phyloP scores from a whole-genome alignment of 169 alveolate species.

The Toxoplasma gondii region DNA sequence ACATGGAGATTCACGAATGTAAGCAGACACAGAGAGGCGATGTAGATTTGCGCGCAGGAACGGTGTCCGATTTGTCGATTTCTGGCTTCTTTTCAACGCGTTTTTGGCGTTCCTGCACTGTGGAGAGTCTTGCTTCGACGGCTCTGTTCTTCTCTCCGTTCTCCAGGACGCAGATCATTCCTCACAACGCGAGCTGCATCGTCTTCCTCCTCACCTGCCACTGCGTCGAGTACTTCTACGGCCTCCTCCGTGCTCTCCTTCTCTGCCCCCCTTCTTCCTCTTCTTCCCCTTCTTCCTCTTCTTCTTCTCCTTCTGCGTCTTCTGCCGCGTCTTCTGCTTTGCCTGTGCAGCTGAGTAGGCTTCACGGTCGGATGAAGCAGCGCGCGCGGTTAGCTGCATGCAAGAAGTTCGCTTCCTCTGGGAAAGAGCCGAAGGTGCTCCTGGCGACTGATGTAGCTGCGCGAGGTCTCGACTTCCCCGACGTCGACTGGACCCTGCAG shows the following conservation, averaged over 20 bases:
- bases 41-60: too few species aligned
- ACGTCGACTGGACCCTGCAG: conserved; percentile 96
- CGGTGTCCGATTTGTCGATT: too few species aligned
- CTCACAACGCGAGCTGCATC: conserved; percentile 40
- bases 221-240: conserved; percentile 67
- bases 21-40: too few species aligned
- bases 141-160: too few species aligned
- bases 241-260: conserved; percentile 39
- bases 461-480: conserved; percentile 98
- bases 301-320: background rate
- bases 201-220: conserved; percentile 73
- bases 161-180: conserved; percentile 5
- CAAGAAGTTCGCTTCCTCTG: background rate
- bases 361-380: conserved; percentile 72
- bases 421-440: conserved; percentile 75
- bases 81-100: too few species aligned
- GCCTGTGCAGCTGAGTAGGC: conserved; percentile 55
- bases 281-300: background rate
- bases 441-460: conserved; percentile 99
- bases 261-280: background rate
- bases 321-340: background rate
- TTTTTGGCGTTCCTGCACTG: too few species aligned
- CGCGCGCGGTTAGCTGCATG: conserved; percentile 44
- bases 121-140: too few species aligned
- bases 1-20: background rate